Percentiles rank a stretch among this genome's conserved stretches.
phyloP scores from a whole-genome alignment of 2,329 filamentous ascomycete genomes.

The Aspergillus hiratsukae region DNA sequence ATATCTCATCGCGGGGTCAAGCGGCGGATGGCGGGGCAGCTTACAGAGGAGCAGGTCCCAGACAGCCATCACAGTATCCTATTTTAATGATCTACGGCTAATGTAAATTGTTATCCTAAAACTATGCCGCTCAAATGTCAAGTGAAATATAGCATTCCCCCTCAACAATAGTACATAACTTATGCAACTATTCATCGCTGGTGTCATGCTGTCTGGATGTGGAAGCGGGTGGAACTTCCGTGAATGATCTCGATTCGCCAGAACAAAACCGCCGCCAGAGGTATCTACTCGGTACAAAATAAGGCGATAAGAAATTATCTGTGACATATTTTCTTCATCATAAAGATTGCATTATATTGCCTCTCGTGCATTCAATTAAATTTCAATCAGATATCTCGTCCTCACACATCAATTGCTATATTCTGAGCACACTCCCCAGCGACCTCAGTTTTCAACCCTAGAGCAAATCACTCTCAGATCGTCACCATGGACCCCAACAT shows the following conservation, averaged over 20 bases:
- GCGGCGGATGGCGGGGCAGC: background rate
- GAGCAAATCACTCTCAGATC: constrained; percentile 6
- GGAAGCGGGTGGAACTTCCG: background rate
- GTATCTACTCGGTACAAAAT: background rate
- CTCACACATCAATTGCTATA: background rate
- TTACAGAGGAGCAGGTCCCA: background rate
- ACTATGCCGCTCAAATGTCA: background rate
- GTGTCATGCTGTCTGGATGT: background rate
- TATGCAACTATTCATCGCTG: background rate
- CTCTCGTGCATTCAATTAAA: background rate
- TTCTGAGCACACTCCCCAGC: too few species aligned
- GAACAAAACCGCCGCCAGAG: background rate
- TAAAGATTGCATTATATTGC: background rate
- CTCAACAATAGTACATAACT: background rate
- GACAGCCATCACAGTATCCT: background rate
- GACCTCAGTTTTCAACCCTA: constrained; percentile 4
- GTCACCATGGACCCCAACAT: constrained; percentile 57
- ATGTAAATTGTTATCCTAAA: background rate
- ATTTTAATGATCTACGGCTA: background rate
- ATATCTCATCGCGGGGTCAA: background rate
- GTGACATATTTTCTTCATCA: background rate
- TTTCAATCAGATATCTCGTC: background rate
- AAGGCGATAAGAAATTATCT: background rate
- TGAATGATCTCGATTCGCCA: background rate
- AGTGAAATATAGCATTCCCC: background rate